These are phyloP conservation scores for Myrmaecium sp. DNA, from an alignment of 2,329 filamentous ascomycete genomes.

Conservation along the genomic window DNA sequence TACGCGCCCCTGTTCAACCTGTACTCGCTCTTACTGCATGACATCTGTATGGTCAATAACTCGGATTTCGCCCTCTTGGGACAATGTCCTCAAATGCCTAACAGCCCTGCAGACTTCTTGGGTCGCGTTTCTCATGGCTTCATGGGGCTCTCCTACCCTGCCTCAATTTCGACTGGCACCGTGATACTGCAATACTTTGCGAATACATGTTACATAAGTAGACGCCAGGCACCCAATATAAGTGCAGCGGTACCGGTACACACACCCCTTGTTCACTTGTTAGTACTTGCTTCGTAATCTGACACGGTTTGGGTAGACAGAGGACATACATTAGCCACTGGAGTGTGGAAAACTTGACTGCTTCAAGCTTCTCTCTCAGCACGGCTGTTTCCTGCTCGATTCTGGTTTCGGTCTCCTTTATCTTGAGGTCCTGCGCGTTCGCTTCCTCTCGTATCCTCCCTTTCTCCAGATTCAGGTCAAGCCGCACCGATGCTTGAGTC, in stretches of 20 bases:
- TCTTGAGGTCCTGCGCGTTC: conserved; percentile 89
- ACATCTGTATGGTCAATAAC: too few species aligned
- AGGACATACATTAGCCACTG: conserved; percentile 88
- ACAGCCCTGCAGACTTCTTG: too few species aligned
- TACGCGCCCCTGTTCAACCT: too few species aligned
- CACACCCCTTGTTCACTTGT: conserved; percentile 33
- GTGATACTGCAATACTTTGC: too few species aligned
- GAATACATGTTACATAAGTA: conserved; percentile 51
- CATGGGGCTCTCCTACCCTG: too few species aligned
- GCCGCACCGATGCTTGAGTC: conserved; percentile 78
- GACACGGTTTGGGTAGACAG: neutral
- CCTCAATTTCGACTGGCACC: too few species aligned
- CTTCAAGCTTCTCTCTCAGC: conserved; percentile 78
- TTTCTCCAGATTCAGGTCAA: conserved; percentile 94
- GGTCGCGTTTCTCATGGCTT: too few species aligned
- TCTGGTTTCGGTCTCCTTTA: conserved; percentile 96
- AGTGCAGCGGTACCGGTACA: conserved; percentile 49
- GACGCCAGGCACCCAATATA: conserved; percentile 49
- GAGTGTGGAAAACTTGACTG: conserved; percentile 93
- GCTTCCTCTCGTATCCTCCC: conserved; percentile 91
- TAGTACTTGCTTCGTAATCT: conserved; percentile 10
- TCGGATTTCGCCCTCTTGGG: too few species aligned
- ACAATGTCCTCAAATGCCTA: too few species aligned
- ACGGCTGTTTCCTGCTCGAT: conserved; percentile 96
- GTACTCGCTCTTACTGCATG: too few species aligned